These are phyloP conservation scores for Austroboletus novae-zelandiae DNA, from an alignment of 1,284 basidiomycete genomes.

Conservation along the genomic window DNA sequence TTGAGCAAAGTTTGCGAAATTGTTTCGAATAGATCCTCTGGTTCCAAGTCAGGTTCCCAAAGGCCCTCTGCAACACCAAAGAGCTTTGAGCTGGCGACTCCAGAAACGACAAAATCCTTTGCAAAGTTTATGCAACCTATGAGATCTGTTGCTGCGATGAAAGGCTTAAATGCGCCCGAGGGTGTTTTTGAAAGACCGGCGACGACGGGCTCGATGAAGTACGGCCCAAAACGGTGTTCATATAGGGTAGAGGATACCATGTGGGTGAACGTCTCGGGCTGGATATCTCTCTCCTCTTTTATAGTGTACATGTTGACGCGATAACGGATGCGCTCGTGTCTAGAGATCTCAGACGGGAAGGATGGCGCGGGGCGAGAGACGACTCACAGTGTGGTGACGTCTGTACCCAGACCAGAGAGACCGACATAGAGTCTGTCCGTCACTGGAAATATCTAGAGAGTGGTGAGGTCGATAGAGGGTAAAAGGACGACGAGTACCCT, in stretches of 20 bases:
- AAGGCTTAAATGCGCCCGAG: conserved; percentile 77
- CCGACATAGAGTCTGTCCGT: conserved; percentile 94
- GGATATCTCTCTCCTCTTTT: conserved; percentile 98
- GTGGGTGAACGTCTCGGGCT: conserved; percentile 95
- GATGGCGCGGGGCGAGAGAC: neutral
- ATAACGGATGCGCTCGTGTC: conserved; percentile 88
- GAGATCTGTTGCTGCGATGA: conserved; percentile 94
- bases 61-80: conserved; percentile 98
- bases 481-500: conserved; percentile 59
- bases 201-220: conserved; percentile 97
- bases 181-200: conserved; percentile 85
- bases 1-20: conserved; percentile 96
- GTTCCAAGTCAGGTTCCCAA: conserved; percentile 96
- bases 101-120: conserved; percentile 96
- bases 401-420: conserved; percentile 90
- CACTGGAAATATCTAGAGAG: conserved; percentile 82
- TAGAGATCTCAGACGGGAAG: conserved; percentile 32
- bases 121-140: conserved; percentile 96
- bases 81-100: conserved; percentile 90
- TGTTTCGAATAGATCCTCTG: conserved; percentile 98
- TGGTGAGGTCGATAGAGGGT: conserved; percentile 5
- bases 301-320: conserved; percentile 99
- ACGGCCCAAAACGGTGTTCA: conserved; percentile 94
- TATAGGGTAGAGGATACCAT: conserved; percentile 97
- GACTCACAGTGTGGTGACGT: conserved; percentile 86